Percentiles rank a stretch among this genome's conserved stretches.
phyloP scores from a whole-genome alignment of 2,329 filamentous ascomycete genomes.

The Talaromyces atroroseus region DNA sequence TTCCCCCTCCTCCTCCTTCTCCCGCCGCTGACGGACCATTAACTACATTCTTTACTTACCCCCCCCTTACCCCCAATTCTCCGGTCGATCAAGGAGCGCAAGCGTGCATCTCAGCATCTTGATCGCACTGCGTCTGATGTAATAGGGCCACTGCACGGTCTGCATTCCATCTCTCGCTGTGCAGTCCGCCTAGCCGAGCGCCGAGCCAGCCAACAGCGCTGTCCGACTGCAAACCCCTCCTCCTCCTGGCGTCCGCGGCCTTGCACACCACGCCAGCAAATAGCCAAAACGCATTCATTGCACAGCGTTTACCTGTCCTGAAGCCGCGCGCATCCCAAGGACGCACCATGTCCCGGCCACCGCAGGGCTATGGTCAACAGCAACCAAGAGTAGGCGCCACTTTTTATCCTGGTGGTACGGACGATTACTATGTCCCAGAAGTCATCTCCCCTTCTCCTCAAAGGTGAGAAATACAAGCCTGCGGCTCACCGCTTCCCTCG shows the following conservation, averaged over 20 bases:
- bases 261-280: not conserved
- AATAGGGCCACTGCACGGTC: not conserved
- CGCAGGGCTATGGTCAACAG: slow-evolving; percentile 27
- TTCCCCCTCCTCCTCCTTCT: not conserved
- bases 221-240: not conserved
- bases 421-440: slow-evolving; percentile 66
- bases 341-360: slow-evolving; percentile 13
- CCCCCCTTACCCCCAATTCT: not conserved
- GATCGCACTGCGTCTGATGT: not conserved
- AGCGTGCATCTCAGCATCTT: not conserved
- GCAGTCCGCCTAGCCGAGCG: not conserved
- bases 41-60: not conserved
- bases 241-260: not conserved
- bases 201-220: not conserved
- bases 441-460: slow-evolving; percentile 66
- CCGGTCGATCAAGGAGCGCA: not conserved
- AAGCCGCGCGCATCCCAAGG: not conserved
- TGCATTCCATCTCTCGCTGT: slow-evolving; percentile 1
- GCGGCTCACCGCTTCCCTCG: not conserved
- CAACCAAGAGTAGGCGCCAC: slow-evolving; percentile 51
- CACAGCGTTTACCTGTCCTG: not conserved
- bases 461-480: slow-evolving; percentile 45
- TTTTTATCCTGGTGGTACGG: slow-evolving; percentile 61
- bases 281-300: not conserved
- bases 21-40: not conserved